Conservation (phyloP, 352 stramenopile genomes). For the Phytopythium cucurbitacearum region DNA sequence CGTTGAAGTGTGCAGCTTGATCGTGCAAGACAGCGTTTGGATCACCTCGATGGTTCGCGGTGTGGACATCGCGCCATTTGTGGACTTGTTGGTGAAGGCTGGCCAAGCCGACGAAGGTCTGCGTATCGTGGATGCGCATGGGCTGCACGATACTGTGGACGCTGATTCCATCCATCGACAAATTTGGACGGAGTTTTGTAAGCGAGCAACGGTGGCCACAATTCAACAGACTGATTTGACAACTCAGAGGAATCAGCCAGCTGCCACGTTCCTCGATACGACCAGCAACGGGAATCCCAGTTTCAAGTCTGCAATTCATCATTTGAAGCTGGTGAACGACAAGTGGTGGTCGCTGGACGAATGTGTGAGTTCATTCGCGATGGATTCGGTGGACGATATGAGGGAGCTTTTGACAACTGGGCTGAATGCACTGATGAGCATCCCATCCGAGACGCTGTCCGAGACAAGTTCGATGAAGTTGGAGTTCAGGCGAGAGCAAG, state of each 20-base stretch:
- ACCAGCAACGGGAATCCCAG: neutral
- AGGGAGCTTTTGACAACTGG: slow-evolving; percentile 52
- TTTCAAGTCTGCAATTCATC: slow-evolving; percentile 34
- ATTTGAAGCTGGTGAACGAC: slow-evolving; percentile 39
- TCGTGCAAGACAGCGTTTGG: slow-evolving; percentile 10
- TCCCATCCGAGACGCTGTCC: neutral
- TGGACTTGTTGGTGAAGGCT: slow-evolving; percentile 31
- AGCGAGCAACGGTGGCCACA: no score
- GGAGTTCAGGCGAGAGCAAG: slow-evolving; percentile 12
- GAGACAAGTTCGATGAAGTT: slow-evolving; percentile 9
- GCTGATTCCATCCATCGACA: slow-evolving; percentile 43
- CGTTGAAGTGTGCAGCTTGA: slow-evolving; percentile 6
- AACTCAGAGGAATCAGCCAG: slow-evolving; percentile 1
- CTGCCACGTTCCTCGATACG: slow-evolving; percentile 4
- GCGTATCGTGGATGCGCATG: slow-evolving; percentile 13
- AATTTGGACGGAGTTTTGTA: slow-evolving; percentile 43
- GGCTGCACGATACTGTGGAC: slow-evolving; percentile 13
- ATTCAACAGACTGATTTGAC: no score
- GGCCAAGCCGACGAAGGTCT: slow-evolving; percentile 39
- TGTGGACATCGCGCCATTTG: slow-evolving; percentile 18
- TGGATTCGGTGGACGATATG: slow-evolving; percentile 47
- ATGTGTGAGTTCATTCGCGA: slow-evolving; percentile 30
- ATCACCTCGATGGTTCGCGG: slow-evolving; percentile 14
- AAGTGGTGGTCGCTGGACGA: slow-evolving; percentile 46
- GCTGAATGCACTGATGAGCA: slow-evolving; percentile 16